A percentile compares a stretch with the other conserved stretches of the same genome.
Evolutionary conservation across 1,139 yeast species (phyloP).

Genomic region (Candida labiduridarum): DNA sequence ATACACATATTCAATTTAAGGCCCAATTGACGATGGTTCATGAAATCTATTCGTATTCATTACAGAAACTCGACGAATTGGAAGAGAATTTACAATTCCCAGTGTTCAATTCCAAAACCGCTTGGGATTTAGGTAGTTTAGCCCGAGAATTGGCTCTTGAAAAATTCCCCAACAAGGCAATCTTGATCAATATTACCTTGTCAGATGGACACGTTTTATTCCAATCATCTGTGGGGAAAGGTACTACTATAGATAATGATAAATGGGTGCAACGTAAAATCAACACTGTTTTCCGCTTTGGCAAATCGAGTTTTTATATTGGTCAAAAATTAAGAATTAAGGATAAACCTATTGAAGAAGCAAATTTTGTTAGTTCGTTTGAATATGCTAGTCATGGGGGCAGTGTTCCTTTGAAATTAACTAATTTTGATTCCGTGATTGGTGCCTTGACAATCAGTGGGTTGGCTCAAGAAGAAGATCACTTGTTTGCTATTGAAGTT

Average conservation of each 20-base stretch:
- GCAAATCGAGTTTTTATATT: constrained; percentile 54
- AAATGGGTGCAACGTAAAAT: constrained; percentile 60
- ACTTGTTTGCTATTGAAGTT: constrained; percentile 36
- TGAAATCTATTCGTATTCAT: constrained; percentile 18
- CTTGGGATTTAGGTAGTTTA: constrained; percentile 40
- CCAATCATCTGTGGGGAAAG: constrained; percentile 48
- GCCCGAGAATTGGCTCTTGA: constrained; percentile 32
- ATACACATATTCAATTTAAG: too few relatives aligned
- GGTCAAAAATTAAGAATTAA: constrained; percentile 48
- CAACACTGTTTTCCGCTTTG: constrained; percentile 53
- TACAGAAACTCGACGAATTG: constrained; percentile 18
- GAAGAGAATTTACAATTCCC: constrained; percentile 20
- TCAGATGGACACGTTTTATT: constrained; percentile 54
- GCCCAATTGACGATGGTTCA: constrained; percentile 9
- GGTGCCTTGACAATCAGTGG: constrained; percentile 67
- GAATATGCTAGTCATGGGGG: constrained; percentile 70
- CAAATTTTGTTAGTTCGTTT: constrained; percentile 40
- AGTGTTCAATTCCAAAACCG: constrained; percentile 30
- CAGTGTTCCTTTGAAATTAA: constrained; percentile 55
- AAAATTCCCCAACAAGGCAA: constrained; percentile 29
- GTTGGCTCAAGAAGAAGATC: constrained; percentile 51
- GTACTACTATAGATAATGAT: constrained; percentile 55
- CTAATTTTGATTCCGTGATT: constrained; percentile 45
- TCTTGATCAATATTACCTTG: constrained; percentile 54
- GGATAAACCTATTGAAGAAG: constrained; percentile 35